Evolutionary conservation across 2,329 filamentous ascomycete genomes (phyloP).

Genomic region (Xylariaceae sp.): DNA sequence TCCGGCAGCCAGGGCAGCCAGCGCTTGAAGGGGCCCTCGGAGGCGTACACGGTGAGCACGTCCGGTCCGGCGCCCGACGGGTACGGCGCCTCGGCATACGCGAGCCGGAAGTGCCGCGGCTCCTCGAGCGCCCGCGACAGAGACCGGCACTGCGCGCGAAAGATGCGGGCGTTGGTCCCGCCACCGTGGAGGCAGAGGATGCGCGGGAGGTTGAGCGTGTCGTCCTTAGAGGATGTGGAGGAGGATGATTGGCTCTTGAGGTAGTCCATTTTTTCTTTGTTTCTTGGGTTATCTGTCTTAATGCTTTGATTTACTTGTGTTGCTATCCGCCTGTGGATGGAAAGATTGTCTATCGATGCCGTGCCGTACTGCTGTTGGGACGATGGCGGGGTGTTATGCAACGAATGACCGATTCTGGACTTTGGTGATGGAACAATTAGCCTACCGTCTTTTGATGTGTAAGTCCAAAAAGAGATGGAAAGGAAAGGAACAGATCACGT

Average conservation of each 20-base stretch:
- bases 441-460: too few species aligned
- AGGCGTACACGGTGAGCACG: conserved; percentile 59
- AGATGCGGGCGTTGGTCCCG: conserved; percentile 66
- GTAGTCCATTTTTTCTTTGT: neutral
- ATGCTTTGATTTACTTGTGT: neutral
- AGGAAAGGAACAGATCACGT: too few species aligned
- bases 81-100: conserved; percentile 68
- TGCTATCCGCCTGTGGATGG: too few species aligned
- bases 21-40: conserved; percentile 58
- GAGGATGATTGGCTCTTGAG: too few species aligned
- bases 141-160: conserved; percentile 60
- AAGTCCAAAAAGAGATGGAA: too few species aligned
- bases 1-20: conserved; percentile 58
- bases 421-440: too few species aligned
- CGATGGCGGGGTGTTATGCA: too few species aligned
- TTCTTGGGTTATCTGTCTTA: neutral
- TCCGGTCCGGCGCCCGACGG: conserved; percentile 55
- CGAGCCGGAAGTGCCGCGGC: conserved; percentile 61
- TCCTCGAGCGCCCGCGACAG: conserved; percentile 40
- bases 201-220: conserved; percentile 46
- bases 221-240: conserved; percentile 10
- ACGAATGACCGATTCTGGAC: too few species aligned
- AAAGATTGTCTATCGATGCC: too few species aligned
- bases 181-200: conserved; percentile 79
- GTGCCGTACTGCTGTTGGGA: too few species aligned